Evolutionary conservation across 1,139 yeast genomes (phyloP).

Genomic region (Magnusiomyces starmeri): DNA sequence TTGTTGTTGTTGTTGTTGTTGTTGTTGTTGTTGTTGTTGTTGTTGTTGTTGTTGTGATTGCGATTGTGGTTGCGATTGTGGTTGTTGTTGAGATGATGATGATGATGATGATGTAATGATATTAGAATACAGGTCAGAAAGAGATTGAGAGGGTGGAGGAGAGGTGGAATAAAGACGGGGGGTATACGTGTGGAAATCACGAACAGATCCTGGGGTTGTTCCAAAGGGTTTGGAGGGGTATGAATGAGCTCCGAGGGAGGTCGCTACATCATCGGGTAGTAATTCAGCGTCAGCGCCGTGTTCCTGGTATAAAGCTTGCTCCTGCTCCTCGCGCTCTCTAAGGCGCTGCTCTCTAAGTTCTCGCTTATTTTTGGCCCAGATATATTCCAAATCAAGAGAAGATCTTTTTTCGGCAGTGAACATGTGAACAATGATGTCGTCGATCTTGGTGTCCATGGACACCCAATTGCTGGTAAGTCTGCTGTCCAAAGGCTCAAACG

Average conservation of each 20-base stretch:
- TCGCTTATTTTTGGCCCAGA: conserved; percentile 46
- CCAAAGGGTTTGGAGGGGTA: conserved; percentile 7
- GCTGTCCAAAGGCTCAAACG: conserved; percentile 24
- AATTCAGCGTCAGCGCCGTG: not conserved
- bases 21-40: not conserved
- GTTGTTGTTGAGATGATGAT: not conserved
- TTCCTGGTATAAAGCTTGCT: not conserved
- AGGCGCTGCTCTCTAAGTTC: conserved; percentile 20
- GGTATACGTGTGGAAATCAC: conserved; percentile 8
- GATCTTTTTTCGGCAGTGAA: conserved; percentile 61
- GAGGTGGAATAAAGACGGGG: not conserved
- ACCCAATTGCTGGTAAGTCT: conserved; percentile 62
- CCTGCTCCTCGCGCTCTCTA: conserved; percentile 5
- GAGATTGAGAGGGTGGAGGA: not conserved
- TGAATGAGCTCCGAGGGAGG: too few species aligned
- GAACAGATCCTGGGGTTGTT: conserved; percentile 2
- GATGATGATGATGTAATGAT: not conserved
- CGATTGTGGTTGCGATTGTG: not conserved
- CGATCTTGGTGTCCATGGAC: conserved; percentile 59
- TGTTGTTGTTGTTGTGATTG: not conserved
- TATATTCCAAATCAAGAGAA: conserved; percentile 59
- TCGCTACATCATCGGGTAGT: not conserved
- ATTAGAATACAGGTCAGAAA: not conserved
- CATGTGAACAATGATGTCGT: conserved; percentile 61
- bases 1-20: not conserved